These are phyloP conservation scores for Ceratocystis lukuohia DNA, from an alignment of 2,329 filamentous ascomycete species.

Conservation along the genomic window DNA sequence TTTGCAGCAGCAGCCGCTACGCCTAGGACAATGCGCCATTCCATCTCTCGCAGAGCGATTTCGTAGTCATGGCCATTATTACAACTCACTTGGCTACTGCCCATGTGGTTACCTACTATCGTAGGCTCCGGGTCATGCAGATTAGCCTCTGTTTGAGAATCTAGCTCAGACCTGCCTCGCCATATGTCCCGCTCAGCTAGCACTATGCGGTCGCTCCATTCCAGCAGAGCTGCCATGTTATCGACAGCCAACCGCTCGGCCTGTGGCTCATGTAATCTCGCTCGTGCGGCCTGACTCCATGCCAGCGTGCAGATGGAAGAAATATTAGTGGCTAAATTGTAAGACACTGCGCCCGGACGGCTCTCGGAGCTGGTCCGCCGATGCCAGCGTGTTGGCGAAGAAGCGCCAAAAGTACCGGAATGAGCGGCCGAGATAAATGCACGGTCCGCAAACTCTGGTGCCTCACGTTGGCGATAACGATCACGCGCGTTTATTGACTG, in stretches of 20 bases:
- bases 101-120: not conserved
- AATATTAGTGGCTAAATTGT: constrained; percentile 24
- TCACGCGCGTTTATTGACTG: not conserved
- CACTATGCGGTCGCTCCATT: constrained; percentile 23
- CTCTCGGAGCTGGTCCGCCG: not conserved
- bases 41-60: constrained; percentile 1
- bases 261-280: constrained; percentile 24
- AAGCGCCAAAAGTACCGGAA: not conserved
- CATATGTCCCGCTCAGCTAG: constrained; percentile 23
- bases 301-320: constrained; percentile 25
- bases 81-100: not conserved
- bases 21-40: constrained; percentile 11
- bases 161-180: constrained; percentile 9
- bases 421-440: not conserved
- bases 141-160: not conserved
- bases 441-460: not conserved
- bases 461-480: constrained; percentile 9
- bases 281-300: constrained; percentile 25
- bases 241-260: constrained; percentile 24
- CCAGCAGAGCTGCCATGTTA: constrained; percentile 25
- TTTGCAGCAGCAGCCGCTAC: constrained; percentile 16
- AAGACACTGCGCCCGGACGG: constrained; percentile 20
- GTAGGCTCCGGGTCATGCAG: not conserved
- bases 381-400: not conserved
- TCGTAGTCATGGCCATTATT: not conserved